phyloP scores from a whole-genome alignment of 2,329 filamentous ascomycete species.

The Aureobasidium sp. region DNA sequence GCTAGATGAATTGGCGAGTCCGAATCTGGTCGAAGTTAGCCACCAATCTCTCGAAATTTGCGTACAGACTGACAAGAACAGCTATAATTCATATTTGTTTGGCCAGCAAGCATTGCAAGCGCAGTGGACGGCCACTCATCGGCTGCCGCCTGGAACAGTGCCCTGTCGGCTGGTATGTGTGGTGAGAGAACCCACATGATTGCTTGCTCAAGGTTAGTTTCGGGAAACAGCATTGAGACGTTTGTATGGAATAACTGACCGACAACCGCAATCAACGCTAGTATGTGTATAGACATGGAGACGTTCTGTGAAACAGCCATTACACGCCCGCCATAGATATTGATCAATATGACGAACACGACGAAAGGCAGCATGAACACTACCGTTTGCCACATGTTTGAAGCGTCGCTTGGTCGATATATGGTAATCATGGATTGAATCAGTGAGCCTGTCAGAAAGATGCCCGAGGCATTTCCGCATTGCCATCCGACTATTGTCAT shows the following conservation, averaged over 20 bases:
- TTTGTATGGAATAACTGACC: too few relatives aligned
- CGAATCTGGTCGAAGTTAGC: not conserved
- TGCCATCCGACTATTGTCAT: slow-evolving; percentile 22
- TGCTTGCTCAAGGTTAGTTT: too few relatives aligned
- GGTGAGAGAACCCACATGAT: slow-evolving; percentile 24
- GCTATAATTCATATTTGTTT: slow-evolving; percentile 19
- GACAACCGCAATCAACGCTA: slow-evolving; percentile 31
- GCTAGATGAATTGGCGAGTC: slow-evolving; percentile 20
- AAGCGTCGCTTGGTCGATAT: not conserved
- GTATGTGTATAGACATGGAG: slow-evolving; percentile 32
- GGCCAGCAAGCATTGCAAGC: slow-evolving; percentile 27
- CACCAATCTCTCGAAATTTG: too few relatives aligned
- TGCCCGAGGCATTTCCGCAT: slow-evolving; percentile 21
- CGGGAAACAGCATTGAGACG: too few relatives aligned
- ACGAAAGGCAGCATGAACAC: not conserved
- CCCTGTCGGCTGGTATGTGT: slow-evolving; percentile 23
- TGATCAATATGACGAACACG: not conserved
- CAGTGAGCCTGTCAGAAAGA: slow-evolving; percentile 21
- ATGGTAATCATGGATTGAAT: slow-evolving; percentile 21
- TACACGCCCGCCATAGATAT: not conserved
- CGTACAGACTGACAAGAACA: not conserved
- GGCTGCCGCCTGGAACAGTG: slow-evolving; percentile 34
- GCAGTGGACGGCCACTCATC: slow-evolving; percentile 31
- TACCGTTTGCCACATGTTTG: not conserved
- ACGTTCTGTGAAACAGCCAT: slow-evolving; percentile 28